Percentiles rank a stretch among this genome's conserved stretches.
phyloP scores from a whole-genome alignment of 1,139 yeast species.

The Tardiomyces depauwii region DNA sequence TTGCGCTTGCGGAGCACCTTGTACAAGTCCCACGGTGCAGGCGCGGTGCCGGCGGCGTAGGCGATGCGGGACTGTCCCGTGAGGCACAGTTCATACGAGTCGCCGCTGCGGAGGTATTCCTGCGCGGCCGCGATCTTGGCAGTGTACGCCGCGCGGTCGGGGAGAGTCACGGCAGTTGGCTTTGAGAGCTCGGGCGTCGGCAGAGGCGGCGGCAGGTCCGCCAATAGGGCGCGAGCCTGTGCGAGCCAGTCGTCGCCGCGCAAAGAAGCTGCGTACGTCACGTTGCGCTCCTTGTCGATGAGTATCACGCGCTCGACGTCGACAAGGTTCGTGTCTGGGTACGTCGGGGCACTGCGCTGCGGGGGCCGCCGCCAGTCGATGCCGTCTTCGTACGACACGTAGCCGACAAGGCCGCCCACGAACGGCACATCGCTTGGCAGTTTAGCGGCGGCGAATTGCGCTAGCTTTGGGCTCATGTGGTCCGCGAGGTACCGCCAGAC shows the following conservation, averaged over 20 bases:
- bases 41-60: constrained; percentile 16
- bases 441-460: constrained; percentile 12
- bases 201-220: not conserved
- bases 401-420: constrained; percentile 80
- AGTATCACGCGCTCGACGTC: constrained; percentile 58
- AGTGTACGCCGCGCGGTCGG: constrained; percentile 44
- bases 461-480: constrained; percentile 34
- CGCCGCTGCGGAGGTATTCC: constrained; percentile 61
- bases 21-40: constrained; percentile 57
- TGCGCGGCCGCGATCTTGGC: constrained; percentile 56
- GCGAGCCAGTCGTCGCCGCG: constrained; percentile 4
- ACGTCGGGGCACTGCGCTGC: constrained; percentile 7
- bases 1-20: constrained; percentile 58
- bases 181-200: not conserved
- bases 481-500: constrained; percentile 43
- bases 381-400: constrained; percentile 69
- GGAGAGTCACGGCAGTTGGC: constrained; percentile 34
- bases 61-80: constrained; percentile 65
- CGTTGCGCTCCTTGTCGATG: constrained; percentile 37
- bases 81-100: constrained; percentile 87
- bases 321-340: constrained; percentile 67
- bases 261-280: constrained; percentile 47
- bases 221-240: not conserved
- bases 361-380: not conserved
- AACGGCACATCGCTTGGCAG: constrained; percentile 45